Evolutionary conservation across 2,329 filamentous ascomycete genomes (phyloP).

Genomic region (Fusarium scirpi): DNA sequence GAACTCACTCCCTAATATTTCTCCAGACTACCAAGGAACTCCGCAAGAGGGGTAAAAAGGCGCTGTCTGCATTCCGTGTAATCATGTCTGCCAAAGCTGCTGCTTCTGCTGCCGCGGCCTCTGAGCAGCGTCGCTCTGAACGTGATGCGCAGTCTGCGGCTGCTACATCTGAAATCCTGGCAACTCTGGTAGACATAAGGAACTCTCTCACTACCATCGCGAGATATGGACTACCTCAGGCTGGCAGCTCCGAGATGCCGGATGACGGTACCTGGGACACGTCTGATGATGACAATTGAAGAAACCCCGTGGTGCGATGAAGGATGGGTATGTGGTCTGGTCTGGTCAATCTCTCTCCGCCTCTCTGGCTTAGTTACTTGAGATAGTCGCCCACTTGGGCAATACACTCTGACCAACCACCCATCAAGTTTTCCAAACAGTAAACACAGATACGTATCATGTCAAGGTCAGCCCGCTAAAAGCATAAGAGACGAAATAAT

Average conservation of each 20-base stretch:
- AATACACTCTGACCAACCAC: not conserved
- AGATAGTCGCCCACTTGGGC: not conserved
- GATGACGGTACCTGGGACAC: too few relatives aligned
- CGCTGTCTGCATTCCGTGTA: not conserved
- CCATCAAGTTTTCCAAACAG: not conserved
- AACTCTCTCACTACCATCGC: not conserved
- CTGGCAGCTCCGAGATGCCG: too few relatives aligned
- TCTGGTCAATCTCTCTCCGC: not conserved
- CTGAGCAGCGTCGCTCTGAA: not conserved
- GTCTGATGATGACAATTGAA: too few relatives aligned
- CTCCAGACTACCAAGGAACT: not conserved
- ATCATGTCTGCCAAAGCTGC: not conserved
- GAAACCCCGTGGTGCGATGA: too few relatives aligned
- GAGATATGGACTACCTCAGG: too few relatives aligned
- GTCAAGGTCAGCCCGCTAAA: not conserved
- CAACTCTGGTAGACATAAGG: not conserved
- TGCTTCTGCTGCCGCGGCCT: not conserved
- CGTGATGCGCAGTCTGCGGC: accelerated
- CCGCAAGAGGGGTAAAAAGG: not conserved
- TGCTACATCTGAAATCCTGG: accelerated
- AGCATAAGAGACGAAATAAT: not conserved
- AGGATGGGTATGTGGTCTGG: not conserved
- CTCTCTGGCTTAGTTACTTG: not conserved
- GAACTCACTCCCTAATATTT: accelerated
- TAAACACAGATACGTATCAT: not conserved